Base-by-base conservation (phyloP, 2,329 filamentous ascomycete genomes). In the Penicillium sp. region DNA sequence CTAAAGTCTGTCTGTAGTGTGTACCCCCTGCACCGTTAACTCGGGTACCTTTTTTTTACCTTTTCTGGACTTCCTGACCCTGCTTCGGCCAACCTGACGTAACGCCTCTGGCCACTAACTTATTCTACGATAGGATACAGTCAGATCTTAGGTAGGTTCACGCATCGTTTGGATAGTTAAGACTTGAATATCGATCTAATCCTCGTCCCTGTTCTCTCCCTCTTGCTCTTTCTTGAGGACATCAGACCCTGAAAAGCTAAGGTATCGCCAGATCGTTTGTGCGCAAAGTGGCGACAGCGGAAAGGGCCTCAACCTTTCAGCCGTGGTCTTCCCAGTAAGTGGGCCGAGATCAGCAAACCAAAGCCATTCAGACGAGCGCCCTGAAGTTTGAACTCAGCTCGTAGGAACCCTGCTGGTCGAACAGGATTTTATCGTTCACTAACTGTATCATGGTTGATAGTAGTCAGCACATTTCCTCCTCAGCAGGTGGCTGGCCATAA, bases 301-400 rank as follows among this genome's bases (percentile, higher is more conserved):
- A n/a, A 5, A 28, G 12, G 22, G 6, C 8, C 15, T 8, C 17
- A n/a, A 10, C 6, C 5, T 11, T 43, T 25, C 42, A 43, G 42
- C 42, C 20, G 31, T 31, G 31, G 31, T 31, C 31, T 10, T 31
- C 20, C 12, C 42, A 37, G 41, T 37, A 52, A 35, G 64, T 68
- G 64, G 64, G 60, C 56, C 63, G 28, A 5, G 65, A 68, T 66
- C 63, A 64, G 64, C 64, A 59, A 38, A 15, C 37, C 35, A 25
- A 55, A 61, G 48, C 60, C 58, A 64, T 58, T 48, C 35, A 41
- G 50, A 52, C 43, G 47, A 47, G 56, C 28, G 34, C 55, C 55
- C 55, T 57, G 55, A 22, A 22, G 22, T 22, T 22, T 22, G 22
- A 49, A 48, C 58, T 63, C 61, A 58, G 51, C 14, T 47, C 55